Base-by-base conservation (phyloP, 2,329 filamentous ascomycete species). In the Aspergillus caelatus region DNA sequence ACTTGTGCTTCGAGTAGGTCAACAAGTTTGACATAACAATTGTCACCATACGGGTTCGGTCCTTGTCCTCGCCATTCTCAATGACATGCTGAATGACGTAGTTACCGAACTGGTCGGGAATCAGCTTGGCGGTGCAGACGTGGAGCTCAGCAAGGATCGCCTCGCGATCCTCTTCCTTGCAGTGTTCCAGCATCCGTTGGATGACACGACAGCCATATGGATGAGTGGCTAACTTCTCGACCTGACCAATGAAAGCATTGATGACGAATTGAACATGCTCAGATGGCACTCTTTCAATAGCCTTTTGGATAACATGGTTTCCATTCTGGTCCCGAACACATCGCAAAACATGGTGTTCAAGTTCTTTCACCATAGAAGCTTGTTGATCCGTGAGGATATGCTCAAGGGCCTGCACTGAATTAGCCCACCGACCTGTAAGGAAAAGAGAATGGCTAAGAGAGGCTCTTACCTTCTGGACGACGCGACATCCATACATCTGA, bases 11-110 rank as follows among this genome's bases (percentile, higher is more conserved):
- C 30, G 93, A 97, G 70, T 93, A 89, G 1, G 82, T 80, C 45
- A 97, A 79, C 2, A 97, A 82, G 62, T 93, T 87, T 14, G 84
- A 83, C 67, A 89, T 89, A 67, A 98, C 90, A 54, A 93, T 82
- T 30, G 84, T 80, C 61, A 97, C 91, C 71, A 97, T 90, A 70
- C 84, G 87, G 16, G 84, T 83, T 23, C 89, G 87, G 72, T 97
- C 93, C 61, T 90, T 87, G 4, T 86, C 83, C 58, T 89, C 85
- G 28, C 94, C 94, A 67, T 92, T 88, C 64, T 90, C 83, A 65
- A 99, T 93, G 58, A 98, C 88, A 74, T 98, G 93, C 76, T 98
- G 95, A 4, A 91, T 91, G 21, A 99, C 95, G 74, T 99, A 99
- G 79, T 99, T 99, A 64, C 95, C 95, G 73, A 91, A 99, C 68